These are phyloP conservation scores for Amauroascus niger DNA, from an alignment of 2,329 filamentous ascomycete species.

Conservation along the genomic window DNA sequence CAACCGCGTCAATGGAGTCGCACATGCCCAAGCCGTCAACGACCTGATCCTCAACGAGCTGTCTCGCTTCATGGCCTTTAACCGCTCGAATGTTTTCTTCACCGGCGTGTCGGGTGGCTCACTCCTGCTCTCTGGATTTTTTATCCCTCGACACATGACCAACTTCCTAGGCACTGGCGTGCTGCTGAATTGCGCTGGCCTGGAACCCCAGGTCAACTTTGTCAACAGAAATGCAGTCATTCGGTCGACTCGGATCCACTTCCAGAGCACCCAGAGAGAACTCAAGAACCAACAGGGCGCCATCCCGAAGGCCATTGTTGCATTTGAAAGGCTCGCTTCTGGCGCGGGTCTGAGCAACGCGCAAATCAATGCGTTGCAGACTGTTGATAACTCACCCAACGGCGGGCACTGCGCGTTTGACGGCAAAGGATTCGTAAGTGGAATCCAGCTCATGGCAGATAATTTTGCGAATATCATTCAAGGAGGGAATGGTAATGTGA, in stretches of 20 bases:
- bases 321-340: neutral
- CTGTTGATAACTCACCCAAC: conserved; percentile 1
- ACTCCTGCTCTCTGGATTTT: neutral
- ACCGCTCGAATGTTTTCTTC: conserved; percentile 4
- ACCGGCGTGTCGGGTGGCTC: conserved; percentile 2
- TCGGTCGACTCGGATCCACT: conserved; percentile 1
- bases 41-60: conserved; percentile 1
- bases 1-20: neutral
- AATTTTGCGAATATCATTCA: conserved; percentile 7
- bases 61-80: neutral
- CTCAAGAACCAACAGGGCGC: conserved; percentile 1
- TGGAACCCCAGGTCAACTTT: neutral
- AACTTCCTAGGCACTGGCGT: conserved; percentile 1
- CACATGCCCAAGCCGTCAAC: conserved; percentile 5
- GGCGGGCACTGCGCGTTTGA: conserved; percentile 6
- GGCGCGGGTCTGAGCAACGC: neutral
- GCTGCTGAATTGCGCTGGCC: neutral
- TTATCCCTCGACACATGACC: neutral
- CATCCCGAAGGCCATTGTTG: neutral
- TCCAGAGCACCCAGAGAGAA: conserved; percentile 1
- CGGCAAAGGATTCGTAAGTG: conserved; percentile 2
- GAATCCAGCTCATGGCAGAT: conserved; percentile 4
- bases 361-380: conserved; percentile 1
- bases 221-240: neutral
- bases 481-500: conserved; percentile 3